Base-by-base conservation (phyloP, 2,329 filamentous ascomycete species). In the Sodiomyces alkalinus region DNA sequence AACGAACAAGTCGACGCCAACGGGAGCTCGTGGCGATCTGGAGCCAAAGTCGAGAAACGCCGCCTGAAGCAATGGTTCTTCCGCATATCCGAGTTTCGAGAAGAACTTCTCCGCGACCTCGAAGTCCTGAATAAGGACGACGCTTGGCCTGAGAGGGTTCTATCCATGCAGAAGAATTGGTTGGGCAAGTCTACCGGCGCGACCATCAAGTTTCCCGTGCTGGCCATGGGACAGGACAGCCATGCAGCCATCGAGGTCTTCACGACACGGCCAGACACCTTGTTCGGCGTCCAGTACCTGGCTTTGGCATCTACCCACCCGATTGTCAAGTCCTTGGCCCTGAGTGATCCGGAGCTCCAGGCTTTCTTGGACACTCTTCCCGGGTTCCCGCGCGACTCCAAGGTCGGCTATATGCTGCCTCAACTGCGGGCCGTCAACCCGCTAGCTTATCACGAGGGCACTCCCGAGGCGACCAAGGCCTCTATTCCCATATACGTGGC, bases 1-100 rank as follows among this genome's bases (percentile, higher is more conserved):
- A 93, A 93, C 47, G 85, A 93, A 52, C 85, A 93, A 53, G 82
- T 92, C n/a, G 81, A 92, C 47, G 66, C 78, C 27, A 77, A 82
- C 44, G 85, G 85, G 18, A 71, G 62, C 41, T 92, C 83, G 2
- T 93, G 85, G 85, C 70, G 83, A 32, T 90, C 81, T 2, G 83
- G 83, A 7, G 83, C 80, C 27, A 75, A 79, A 47, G 82, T 92
- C 12, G 78, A 90, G 52, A 80, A 85, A 54, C 61, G 71, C 33
- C 69, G 70, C 40, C 59, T 92, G 26, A 82, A 80, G 52, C 85
- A 93, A 51, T 93, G 85, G 85, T 92, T 92, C 48, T 70, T 92
- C 38, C 74, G 74, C 36, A 92, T 90, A 43, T 87, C 82, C 4
- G 68, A 70, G 27, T 90, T 80, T 44, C 73, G 80, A 35, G 74